Evolutionary conservation across 2,329 filamentous ascomycete species (phyloP).

Genomic region (Elsinoe perseae): DNA sequence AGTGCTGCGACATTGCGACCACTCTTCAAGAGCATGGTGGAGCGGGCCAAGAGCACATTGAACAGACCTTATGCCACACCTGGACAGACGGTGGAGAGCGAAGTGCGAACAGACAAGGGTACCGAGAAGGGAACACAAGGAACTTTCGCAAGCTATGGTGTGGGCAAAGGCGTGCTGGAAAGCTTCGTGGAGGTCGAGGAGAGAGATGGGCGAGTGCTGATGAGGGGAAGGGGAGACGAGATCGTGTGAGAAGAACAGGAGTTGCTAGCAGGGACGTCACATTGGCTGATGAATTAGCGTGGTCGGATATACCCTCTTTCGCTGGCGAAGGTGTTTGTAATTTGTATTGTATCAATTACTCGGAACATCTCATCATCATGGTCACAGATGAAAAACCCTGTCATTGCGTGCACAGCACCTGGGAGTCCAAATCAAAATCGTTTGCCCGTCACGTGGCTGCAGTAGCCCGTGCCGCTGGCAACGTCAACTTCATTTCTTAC

Average conservation of each 20-base stretch:
- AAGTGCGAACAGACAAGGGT: background rate
- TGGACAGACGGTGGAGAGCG: background rate
- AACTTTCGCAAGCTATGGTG: constrained; percentile 8
- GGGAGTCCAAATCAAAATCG: too few species aligned
- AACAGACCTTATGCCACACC: background rate
- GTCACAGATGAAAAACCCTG: too few species aligned
- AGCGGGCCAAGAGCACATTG: background rate
- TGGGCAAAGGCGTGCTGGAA: constrained; percentile 4
- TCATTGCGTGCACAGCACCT: too few species aligned
- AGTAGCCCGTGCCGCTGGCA: background rate
- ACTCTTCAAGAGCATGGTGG: constrained; percentile 23
- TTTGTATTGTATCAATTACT: too few species aligned
- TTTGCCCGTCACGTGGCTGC: too few species aligned
- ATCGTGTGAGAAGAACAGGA: background rate
- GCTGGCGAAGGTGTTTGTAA: background rate
- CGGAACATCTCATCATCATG: too few species aligned
- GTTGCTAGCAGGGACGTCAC: background rate
- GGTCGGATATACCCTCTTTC: constrained; percentile 6
- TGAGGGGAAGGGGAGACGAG: background rate
- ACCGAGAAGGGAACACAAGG: constrained; percentile 1
- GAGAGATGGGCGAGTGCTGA: background rate
- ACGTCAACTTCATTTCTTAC: background rate
- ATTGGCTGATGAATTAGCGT: background rate
- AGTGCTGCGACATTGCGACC: constrained; percentile 29
- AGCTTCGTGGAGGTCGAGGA: constrained; percentile 3